phyloP scores from a whole-genome alignment of 257 asterid genomes.

The Echium plantagineum region DNA sequence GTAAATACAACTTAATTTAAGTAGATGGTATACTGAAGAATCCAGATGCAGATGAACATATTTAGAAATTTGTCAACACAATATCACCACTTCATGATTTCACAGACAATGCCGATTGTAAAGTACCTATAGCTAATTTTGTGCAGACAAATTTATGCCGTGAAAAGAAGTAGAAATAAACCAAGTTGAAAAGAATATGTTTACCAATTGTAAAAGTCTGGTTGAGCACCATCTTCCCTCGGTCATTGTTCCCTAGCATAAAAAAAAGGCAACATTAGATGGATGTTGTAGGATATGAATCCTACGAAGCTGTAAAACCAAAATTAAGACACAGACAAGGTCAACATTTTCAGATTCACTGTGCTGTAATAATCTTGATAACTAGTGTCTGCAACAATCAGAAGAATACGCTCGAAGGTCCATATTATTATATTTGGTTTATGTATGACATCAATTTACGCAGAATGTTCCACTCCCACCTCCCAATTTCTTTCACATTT shows the following conservation, averaged over 20 bases:
- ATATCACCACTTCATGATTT: not conserved
- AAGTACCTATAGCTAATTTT: not conserved
- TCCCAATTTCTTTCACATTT: too few relatives aligned
- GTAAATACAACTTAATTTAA: too few relatives aligned
- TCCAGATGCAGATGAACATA: not conserved
- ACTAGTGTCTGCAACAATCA: not conserved
- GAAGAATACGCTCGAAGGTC: not conserved
- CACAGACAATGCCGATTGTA: not conserved
- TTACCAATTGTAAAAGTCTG: slow-evolving; percentile 96
- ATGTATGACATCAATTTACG: not conserved
- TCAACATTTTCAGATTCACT: not conserved
- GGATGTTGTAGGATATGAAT: not conserved
- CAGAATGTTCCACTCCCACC: not conserved
- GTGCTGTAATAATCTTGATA: not conserved
- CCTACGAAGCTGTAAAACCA: too few relatives aligned
- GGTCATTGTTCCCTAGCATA: slow-evolving; percentile 56
- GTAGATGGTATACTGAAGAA: not conserved
- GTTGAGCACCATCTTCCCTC: slow-evolving; percentile 71
- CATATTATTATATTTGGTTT: too few relatives aligned
- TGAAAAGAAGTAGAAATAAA: not conserved
- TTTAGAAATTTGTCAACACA: not conserved
- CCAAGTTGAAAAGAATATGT: not conserved
- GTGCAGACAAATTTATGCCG: not conserved
- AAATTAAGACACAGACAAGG: not conserved
- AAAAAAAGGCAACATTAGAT: slow-evolving; percentile 6